Evolutionary conservation across 1,284 basidiomycete species (phyloP), one percentile per base, ranked within the genome.

Genomic region (Leccinum pachyderme): DNA sequence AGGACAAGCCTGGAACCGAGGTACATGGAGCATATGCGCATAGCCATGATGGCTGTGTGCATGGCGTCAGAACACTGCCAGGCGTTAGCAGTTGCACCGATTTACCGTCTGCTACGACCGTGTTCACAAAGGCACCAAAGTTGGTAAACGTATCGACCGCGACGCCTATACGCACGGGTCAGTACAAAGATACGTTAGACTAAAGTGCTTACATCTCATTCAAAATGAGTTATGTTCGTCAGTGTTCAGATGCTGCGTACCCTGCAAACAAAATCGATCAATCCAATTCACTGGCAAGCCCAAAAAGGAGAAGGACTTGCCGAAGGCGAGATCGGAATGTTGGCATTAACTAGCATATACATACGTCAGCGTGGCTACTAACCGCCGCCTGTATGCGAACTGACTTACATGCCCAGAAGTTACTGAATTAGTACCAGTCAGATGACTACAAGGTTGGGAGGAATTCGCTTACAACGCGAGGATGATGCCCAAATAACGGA

Each of bases 21-120:
- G 32, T 61, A 65, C 63, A 65, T 63, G 31, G 62, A 43, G 45
- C 63, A 64, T 44, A 64, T 43, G 15, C 59, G 51, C 43, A 66
- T 51, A 28, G 49, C 31, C 41, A 66, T 63, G 52, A 63, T 56
- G 15, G 39, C 61, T 65, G n/a, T n/a, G 15, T 8, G 13, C 5
- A 29, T 4, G 5, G 8, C 4, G 11, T 57, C 8, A 59, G 41
- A 5, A 37, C 2, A 11, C 1, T 12, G 8, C 0, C 18, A 49
- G 0, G 25, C 15, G 8, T 25, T n/a, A 6, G 15, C 22, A 11
- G 6, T 46, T 2, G 7, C 3, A 24, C 12, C 3, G 8, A 58
- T 45, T 25, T 9, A 63, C 63, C 35, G 15, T 63, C 39, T 5
- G 53, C 61, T n/a, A 56, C 48, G n/a, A 64, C 5, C 22, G 18